phyloP scores from a whole-genome alignment of 306 rosid species.

The barrel medic (Medicago truncatula) region MtrunA17r5.0-ANR NC_053049.1:41546001-41546500 shows the following conservation, averaged over 20 bases:
- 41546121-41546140: conserved; percentile 63
- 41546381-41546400: conserved; percentile 69
- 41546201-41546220: no score
- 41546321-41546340: conserved; percentile 55
- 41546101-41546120: conserved; percentile 78
- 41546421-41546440: conserved; percentile 58
- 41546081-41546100: conserved; percentile 62
- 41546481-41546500: conserved; percentile 42
- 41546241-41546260: background rate
- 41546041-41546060: conserved; percentile 90
- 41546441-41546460: conserved; percentile 56
- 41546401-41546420: conserved; percentile 61
- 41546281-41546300: background rate
- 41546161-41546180: conserved; percentile 49
- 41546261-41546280: background rate
- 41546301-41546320: conserved; percentile 43
- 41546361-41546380: conserved; percentile 68
- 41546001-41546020: conserved; percentile 76
- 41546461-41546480: conserved; percentile 54
- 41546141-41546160: conserved; percentile 62
- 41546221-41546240: background rate
- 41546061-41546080: conserved; percentile 71
- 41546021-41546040: conserved; percentile 69
- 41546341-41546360: conserved; percentile 48
- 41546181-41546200: conserved; percentile 36